Base-by-base conservation (phyloP, 768 basidiomycete genomes). In the Scleroderma bovista region DNA sequence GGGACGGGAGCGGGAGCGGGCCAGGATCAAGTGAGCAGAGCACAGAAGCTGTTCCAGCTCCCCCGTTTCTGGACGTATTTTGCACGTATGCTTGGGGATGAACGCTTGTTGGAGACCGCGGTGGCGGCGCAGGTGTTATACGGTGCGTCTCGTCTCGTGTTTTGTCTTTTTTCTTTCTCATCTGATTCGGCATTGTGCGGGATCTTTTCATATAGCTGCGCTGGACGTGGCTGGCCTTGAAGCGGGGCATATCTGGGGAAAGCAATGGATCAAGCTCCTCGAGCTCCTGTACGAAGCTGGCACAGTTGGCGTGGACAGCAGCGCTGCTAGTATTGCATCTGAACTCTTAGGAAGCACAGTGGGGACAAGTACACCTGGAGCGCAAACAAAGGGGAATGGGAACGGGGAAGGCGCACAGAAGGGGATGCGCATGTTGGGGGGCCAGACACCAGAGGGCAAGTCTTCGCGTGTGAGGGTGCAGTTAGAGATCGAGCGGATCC, bases 251-350 rank as follows among this genome's bases (percentile, higher is more conserved):
- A 67, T 86, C 9, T 91, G 84, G 83, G 88, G 88, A n/a, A 68
- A 72, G 34, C 88, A 91, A 63, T 91, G 86, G 81, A 67, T 82
- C 51, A 90, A 90, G 63, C 65, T 90, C 46, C 73, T 92, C 19
- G 75, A 71, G 22, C 63, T 87, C 13, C 62, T 90, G 15, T 81
- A 89, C 53, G 76, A 83, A 46, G 81, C 83, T 8, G 71, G 79
- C 36, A 86, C 79, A 0, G 64, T 59, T 5, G 84, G 84, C 6
- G 69, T 80, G 47, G 75, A 72, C 40, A 45, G 40, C 48, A 63
- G 7, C 51, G 58, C 34, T n/a, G n/a, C n/a, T n/a, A n/a, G n/a
- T n/a, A n/a, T n/a, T n/a, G n/a, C n/a, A n/a, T n/a, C n/a, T n/a
- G n/a, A n/a, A n/a, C n/a, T n/a, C n/a, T n/a, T n/a, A n/a, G n/a